These are phyloP conservation scores for Cyberlindnera misumaiensis DNA, from an alignment of 805 yeast species.

Conservation along the genomic window DNA sequence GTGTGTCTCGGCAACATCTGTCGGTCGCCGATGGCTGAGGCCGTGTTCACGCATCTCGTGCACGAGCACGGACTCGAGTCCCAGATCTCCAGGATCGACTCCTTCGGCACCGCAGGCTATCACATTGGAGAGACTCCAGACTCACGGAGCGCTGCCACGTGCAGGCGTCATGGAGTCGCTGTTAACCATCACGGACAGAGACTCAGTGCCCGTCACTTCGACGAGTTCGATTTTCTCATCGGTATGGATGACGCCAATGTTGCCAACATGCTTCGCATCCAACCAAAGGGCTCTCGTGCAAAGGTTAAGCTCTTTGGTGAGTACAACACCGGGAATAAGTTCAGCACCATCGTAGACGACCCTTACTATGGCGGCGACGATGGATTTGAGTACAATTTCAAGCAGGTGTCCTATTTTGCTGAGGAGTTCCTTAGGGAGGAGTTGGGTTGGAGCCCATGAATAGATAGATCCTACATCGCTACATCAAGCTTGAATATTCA, in stretches of 20 bases:
- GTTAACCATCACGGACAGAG: constrained; percentile 73
- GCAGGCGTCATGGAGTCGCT: constrained; percentile 65
- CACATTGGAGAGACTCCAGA: constrained; percentile 85
- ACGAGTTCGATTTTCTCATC: constrained; percentile 57
- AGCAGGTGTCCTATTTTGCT: constrained; percentile 70
- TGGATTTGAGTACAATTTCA: constrained; percentile 76
- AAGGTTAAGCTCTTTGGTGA: constrained; percentile 67
- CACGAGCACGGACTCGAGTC: constrained; percentile 36
- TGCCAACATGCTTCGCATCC: constrained; percentile 40
- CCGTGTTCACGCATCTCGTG: constrained; percentile 69
- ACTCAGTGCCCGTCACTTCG: constrained; percentile 43
- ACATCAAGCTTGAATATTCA: neutral
- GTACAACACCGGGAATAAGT: constrained; percentile 53
- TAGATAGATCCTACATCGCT: neutral
- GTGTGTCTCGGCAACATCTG: constrained; percentile 91
- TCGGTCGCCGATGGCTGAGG: constrained; percentile 98
- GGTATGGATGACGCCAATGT: constrained; percentile 66
- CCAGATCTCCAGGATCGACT: constrained; percentile 57
- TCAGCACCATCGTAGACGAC: constrained; percentile 63
- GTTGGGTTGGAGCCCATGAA: constrained; percentile 8
- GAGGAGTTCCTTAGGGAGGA: constrained; percentile 59
- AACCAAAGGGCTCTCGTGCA: constrained; percentile 44
- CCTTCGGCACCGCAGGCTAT: constrained; percentile 84
- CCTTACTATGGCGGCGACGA: constrained; percentile 87
- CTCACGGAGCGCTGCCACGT: constrained; percentile 59